Percentiles rank a stretch among this genome's conserved stretches.
Conservation (phyloP, 2,329 filamentous ascomycete species). For the Venturia effusa region DNA sequence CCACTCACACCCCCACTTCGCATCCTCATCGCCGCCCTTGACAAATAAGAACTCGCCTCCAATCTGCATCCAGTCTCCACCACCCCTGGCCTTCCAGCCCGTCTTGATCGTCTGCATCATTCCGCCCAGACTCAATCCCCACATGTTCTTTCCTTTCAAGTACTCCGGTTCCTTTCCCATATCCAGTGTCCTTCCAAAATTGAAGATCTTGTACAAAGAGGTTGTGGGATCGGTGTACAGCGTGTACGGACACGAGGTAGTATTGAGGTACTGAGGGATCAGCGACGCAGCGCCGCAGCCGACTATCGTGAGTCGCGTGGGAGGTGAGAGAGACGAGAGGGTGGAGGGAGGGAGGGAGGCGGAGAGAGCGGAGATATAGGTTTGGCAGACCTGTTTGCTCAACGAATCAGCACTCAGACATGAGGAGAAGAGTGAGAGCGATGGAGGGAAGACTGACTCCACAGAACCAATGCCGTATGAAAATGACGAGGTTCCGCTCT, state of each 20-base stretch:
- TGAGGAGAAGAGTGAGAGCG: neutral
- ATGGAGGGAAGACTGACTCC: slow-evolving; percentile 43
- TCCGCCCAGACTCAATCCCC: slow-evolving; percentile 35
- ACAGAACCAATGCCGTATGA: slow-evolving; percentile 73
- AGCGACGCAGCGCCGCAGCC: slow-evolving; percentile 61
- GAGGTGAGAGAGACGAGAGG: slow-evolving; percentile 36
- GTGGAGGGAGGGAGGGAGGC: slow-evolving; percentile 39
- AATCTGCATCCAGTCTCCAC: slow-evolving; percentile 57
- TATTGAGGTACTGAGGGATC: slow-evolving; percentile 54
- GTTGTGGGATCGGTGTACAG: slow-evolving; percentile 66
- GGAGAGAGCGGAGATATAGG: slow-evolving; percentile 56
- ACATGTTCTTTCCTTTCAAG: slow-evolving; percentile 41
- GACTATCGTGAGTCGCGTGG: slow-evolving; percentile 57
- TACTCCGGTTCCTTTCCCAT: slow-evolving; percentile 56
- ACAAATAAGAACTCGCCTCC: slow-evolving; percentile 75
- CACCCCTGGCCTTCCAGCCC: slow-evolving; percentile 47
- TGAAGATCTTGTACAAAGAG: slow-evolving; percentile 54
- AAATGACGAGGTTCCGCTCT: slow-evolving; percentile 54
- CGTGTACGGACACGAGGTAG: slow-evolving; percentile 58
- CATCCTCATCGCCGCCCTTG: slow-evolving; percentile 15
- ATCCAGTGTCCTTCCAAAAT: slow-evolving; percentile 54
- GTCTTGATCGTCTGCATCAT: slow-evolving; percentile 51
- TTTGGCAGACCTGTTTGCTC: slow-evolving; percentile 55
- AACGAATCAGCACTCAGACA: slow-evolving; percentile 12
- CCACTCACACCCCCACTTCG: slow-evolving; percentile 60